These are phyloP conservation scores for Cladosporium sp. DNA, from an alignment of 2,329 filamentous ascomycete genomes.

Conservation along the genomic window DNA sequence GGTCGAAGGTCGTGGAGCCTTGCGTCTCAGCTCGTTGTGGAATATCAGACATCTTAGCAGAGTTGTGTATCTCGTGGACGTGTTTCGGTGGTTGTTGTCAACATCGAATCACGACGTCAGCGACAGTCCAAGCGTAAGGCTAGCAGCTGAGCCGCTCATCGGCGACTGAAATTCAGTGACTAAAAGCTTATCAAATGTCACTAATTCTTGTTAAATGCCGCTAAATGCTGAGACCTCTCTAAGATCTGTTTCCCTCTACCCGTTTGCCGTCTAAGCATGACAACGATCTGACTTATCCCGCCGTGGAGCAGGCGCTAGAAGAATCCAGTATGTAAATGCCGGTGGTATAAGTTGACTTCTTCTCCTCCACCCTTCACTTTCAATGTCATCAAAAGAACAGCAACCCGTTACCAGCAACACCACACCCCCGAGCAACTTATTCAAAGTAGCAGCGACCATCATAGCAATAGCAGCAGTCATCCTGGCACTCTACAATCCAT, in stretches of 20 bases:
- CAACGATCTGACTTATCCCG: constrained; percentile 3
- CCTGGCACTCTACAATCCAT: constrained; percentile 42
- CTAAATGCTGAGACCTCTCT: not conserved
- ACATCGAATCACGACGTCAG: constrained; percentile 1
- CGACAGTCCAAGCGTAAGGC: not conserved
- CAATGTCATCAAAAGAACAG: constrained; percentile 18
- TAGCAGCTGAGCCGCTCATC: not conserved
- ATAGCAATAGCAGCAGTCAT: constrained; percentile 37
- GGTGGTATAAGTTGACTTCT: constrained; percentile 14
- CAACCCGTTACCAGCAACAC: constrained; percentile 6
- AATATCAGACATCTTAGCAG: constrained; percentile 25
- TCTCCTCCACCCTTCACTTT: not conserved
- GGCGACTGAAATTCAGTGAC: not conserved
- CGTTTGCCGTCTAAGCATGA: constrained; percentile 11
- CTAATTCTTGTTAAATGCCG: not conserved
- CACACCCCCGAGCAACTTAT: constrained; percentile 11
- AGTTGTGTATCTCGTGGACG: not conserved
- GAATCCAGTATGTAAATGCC: constrained; percentile 1
- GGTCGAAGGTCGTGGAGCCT: constrained; percentile 42
- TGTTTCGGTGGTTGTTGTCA: not conserved
- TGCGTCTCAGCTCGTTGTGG: constrained; percentile 34
- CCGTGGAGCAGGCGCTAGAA: constrained; percentile 3
- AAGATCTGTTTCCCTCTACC: not conserved
- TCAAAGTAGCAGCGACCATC: constrained; percentile 27
- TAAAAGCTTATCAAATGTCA: not conserved